phyloP scores from a whole-genome alignment of 352 stramenopile species.

The Phytopythium chamaehyphon region DNA sequence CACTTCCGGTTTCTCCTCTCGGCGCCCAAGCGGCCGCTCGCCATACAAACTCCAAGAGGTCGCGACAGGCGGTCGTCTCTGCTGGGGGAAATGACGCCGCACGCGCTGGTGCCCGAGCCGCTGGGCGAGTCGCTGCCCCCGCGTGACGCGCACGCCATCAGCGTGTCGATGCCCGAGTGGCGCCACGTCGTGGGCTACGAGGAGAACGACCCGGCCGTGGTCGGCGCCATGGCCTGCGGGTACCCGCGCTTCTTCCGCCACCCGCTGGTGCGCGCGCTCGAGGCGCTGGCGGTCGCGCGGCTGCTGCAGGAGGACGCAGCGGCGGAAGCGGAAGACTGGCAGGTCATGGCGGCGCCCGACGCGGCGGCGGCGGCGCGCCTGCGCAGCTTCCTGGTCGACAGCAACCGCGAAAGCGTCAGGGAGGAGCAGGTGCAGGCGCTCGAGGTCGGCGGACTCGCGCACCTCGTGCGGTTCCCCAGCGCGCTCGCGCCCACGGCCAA shows the following conservation, averaged over 20 bases:
- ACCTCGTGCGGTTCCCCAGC: conserved; percentile 75
- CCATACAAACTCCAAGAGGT: no score
- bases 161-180: conserved; percentile 83
- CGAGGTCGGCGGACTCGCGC: conserved; percentile 42
- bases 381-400: conserved; percentile 60
- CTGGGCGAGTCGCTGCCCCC: conserved; percentile 76
- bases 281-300: conserved; percentile 25
- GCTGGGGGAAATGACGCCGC: no score
- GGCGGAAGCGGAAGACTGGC: conserved; percentile 15
- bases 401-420: conserved; percentile 18
- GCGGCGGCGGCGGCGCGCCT: conserved; percentile 50
- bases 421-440: conserved; percentile 26
- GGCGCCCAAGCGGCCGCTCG: no score
- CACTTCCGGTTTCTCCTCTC: no score
- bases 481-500: conserved; percentile 49
- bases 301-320: conserved; percentile 10
- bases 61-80: no score
- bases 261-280: conserved; percentile 73
- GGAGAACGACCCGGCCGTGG: conserved; percentile 63
- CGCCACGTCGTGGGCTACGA: conserved; percentile 89
- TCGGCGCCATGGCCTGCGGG: conserved; percentile 75
- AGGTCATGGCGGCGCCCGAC: conserved; percentile 50
- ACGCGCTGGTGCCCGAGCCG: conserved; percentile 25
- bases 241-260: conserved; percentile 94
- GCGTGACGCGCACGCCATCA: conserved; percentile 64